These are phyloP conservation scores for Withania somnifera DNA, from an alignment of 305 asterid genomes.

Conservation along the genomic window DNA sequence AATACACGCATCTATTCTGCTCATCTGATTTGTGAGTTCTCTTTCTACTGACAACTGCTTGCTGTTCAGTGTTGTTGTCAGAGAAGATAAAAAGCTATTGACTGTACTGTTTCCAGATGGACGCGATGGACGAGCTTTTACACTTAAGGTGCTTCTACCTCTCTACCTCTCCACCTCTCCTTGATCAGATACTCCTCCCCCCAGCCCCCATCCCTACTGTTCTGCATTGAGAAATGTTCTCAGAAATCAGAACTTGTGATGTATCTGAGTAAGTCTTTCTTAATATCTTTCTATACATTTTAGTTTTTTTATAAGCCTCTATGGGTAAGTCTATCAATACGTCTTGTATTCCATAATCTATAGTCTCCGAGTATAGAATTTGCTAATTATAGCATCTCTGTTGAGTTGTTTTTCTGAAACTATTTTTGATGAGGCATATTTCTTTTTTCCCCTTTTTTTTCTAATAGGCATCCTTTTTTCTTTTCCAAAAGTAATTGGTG, in stretches of 20 bases:
- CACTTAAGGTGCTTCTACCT: conserved; percentile 62
- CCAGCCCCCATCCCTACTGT: neutral
- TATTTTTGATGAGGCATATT: neutral
- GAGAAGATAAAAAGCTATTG: conserved; percentile 93
- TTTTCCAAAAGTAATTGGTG: neutral
- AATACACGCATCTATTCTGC: neutral
- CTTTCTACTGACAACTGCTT: conserved; percentile 13
- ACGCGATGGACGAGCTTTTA: conserved; percentile 96
- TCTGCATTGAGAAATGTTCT: neutral
- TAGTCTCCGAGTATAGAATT: neutral
- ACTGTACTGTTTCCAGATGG: conserved; percentile 98
- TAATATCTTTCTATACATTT: neutral
- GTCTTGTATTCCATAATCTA: neutral
- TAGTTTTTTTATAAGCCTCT: neutral
- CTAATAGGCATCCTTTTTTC: neutral
- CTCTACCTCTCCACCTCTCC: neutral
- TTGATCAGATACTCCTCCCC: neutral
- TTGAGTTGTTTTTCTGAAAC: neutral
- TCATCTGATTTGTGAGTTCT: neutral
- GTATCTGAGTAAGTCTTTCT: neutral
- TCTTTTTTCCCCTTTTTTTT: neutral
- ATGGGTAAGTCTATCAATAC: neutral
- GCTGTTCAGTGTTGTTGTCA: conserved; percentile 78
- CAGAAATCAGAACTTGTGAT: neutral
- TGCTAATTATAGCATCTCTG: neutral